These are phyloP conservation scores for Stellera chamaejasme DNA, from an alignment of 345 rosid species.

Conservation along the genomic window DNA sequence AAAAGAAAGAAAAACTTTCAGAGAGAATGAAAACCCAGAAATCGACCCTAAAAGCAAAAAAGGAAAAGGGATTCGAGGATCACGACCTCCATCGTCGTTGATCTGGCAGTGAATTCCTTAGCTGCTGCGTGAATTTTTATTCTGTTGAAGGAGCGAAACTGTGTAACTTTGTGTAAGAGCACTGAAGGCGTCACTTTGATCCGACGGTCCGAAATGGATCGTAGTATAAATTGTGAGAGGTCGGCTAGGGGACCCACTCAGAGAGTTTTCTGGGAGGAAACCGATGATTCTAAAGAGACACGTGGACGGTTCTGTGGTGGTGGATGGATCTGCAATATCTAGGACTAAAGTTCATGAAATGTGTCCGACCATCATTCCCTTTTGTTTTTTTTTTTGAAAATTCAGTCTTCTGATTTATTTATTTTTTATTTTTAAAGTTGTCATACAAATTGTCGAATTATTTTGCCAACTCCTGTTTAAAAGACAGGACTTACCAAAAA, in stretches of 20 bases:
- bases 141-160: not conserved
- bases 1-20: not conserved
- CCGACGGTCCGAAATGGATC: conserved; percentile 29
- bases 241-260: conserved; percentile 17
- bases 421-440: too few species aligned
- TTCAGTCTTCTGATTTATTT: too few species aligned
- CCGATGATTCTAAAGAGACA: conserved; percentile 35
- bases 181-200: conserved; percentile 19
- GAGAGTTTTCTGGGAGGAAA: conserved; percentile 12
- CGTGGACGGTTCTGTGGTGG: conserved; percentile 27
- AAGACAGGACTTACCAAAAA: too few species aligned
- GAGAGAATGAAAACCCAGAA: not conserved
- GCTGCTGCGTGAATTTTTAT: not conserved
- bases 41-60: not conserved
- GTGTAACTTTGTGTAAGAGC: not conserved
- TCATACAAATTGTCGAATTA: too few species aligned
- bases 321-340: not conserved
- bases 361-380: too few species aligned
- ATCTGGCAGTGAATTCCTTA: not conserved
- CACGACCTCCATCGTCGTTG: conserved; percentile 3
- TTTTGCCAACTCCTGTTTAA: too few species aligned
- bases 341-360: not conserved
- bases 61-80: not conserved
- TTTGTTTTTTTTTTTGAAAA: too few species aligned
- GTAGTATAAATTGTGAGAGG: not conserved